Conservation (phyloP, 1,284 basidiomycete genomes). For the Pseudozyma hubeiensis region DNA sequence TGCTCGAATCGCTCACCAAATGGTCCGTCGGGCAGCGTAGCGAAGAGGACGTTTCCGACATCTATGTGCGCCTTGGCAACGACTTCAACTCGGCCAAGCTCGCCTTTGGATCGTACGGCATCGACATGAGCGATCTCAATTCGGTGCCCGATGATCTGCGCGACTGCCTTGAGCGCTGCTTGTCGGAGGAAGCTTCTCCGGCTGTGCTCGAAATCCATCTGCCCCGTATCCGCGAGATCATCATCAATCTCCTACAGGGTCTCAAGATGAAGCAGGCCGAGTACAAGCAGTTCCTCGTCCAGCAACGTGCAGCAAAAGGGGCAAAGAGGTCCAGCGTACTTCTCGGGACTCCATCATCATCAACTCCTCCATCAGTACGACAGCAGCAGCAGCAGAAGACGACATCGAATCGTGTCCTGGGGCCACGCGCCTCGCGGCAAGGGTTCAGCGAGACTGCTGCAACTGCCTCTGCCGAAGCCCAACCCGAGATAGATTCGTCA, state of each 20-base stretch:
- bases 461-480: background rate
- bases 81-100: slow-evolving; percentile 94
- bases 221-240: slow-evolving; percentile 90
- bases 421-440: slow-evolving; percentile 38
- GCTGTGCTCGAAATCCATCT: slow-evolving; percentile 89
- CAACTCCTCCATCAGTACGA: slow-evolving; percentile 16
- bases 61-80: slow-evolving; percentile 95
- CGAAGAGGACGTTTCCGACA: slow-evolving; percentile 90
- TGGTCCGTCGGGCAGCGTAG: slow-evolving; percentile 74
- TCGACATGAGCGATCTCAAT: slow-evolving; percentile 91
- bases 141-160: slow-evolving; percentile 90
- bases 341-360: slow-evolving; percentile 19
- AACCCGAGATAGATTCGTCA: background rate
- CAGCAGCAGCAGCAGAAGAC: slow-evolving; percentile 8
- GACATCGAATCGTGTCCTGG: slow-evolving; percentile 16
- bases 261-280: slow-evolving; percentile 89
- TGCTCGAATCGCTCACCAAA: slow-evolving; percentile 88
- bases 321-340: slow-evolving; percentile 22
- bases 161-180: slow-evolving; percentile 85
- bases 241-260: slow-evolving; percentile 90
- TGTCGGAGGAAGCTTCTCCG: slow-evolving; percentile 87
- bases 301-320: slow-evolving; percentile 48
- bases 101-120: slow-evolving; percentile 85
- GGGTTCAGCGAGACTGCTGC: slow-evolving; percentile 35
- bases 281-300: slow-evolving; percentile 71